Conservation (phyloP, 768 basidiomycete genomes). For the Vishniacozyma victoriae region DNA sequence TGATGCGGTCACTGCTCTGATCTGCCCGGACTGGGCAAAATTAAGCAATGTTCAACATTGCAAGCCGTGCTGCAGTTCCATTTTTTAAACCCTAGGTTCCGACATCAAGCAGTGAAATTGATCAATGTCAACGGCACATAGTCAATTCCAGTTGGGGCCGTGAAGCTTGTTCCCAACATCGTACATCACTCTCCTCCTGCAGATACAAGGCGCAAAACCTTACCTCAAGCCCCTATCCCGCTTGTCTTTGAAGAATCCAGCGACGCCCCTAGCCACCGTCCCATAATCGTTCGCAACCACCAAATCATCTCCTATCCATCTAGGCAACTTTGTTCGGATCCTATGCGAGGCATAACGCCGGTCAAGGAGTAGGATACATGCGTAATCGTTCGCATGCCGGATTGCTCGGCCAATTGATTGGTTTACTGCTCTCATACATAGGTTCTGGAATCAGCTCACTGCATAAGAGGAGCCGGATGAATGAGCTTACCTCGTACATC, state of each 20-base stretch:
- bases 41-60: too few relatives aligned
- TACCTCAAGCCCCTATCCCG: conserved; percentile 29
- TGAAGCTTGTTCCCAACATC: too few relatives aligned
- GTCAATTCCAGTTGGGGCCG: too few relatives aligned
- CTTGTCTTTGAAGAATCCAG: conserved; percentile 63
- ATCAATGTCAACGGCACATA: too few relatives aligned
- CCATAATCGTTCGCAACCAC: conserved; percentile 63
- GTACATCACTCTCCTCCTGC: too few relatives aligned
- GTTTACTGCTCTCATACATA: conserved; percentile 66
- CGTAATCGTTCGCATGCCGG: conserved; percentile 85
- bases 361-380: conserved; percentile 80
- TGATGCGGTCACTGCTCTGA: background rate
- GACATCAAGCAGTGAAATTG: too few relatives aligned
- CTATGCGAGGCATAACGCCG: conserved; percentile 64
- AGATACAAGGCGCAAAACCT: too few relatives aligned
- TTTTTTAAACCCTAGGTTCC: too few relatives aligned
- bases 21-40: background rate
- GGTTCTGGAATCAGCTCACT: conserved; percentile 29
- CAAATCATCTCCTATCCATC: conserved; percentile 72
- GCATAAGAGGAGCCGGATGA: conserved; percentile 5
- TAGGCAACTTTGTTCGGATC: conserved; percentile 75
- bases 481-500: conserved; percentile 60
- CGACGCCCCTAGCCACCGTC: conserved; percentile 62
- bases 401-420: conserved; percentile 96
- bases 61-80: too few relatives aligned